Percentiles rank a stretch among this genome's conserved stretches.
These are phyloP conservation scores for Ustilago sp. DNA, from an alignment of 1,284 basidiomycete species.

Conservation along the genomic window DNA sequence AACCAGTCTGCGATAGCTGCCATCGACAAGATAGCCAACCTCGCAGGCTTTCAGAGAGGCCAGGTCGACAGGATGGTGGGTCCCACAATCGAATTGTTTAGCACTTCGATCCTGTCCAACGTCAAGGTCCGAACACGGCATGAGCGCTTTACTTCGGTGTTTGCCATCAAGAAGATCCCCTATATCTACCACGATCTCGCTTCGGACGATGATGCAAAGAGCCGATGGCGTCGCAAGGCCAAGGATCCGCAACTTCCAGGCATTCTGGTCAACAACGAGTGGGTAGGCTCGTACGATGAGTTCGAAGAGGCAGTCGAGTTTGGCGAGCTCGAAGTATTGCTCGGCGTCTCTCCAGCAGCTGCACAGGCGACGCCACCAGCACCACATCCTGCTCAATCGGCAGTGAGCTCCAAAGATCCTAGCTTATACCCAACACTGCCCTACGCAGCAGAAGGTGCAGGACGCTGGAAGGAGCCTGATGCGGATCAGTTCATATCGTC, in stretches of 20 bases:
- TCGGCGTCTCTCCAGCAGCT: constrained; percentile 43
- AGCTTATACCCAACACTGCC: constrained; percentile 46
- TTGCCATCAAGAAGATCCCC: constrained; percentile 65
- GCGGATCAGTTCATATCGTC: constrained; percentile 61
- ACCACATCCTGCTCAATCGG: constrained; percentile 46
- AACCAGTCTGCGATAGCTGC: not conserved
- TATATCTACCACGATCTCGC: constrained; percentile 67
- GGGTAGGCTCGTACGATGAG: constrained; percentile 67
- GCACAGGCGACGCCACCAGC: constrained; percentile 10
- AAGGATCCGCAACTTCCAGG: constrained; percentile 64
- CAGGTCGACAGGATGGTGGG: constrained; percentile 24
- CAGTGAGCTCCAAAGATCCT: constrained; percentile 50
- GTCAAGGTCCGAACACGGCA: constrained; percentile 64
- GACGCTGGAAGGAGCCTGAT: constrained; percentile 48
- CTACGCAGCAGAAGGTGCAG: constrained; percentile 54
- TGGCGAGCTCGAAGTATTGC: constrained; percentile 65
- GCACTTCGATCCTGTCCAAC: constrained; percentile 68
- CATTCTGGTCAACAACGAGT: constrained; percentile 68
- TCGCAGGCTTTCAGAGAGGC: not conserved
- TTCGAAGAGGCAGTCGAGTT: constrained; percentile 69
- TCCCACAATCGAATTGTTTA: constrained; percentile 67
- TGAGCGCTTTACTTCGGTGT: constrained; percentile 64
- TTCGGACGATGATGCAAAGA: constrained; percentile 66
- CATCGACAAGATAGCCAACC: not conserved
- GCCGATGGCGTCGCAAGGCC: constrained; percentile 66